phyloP scores from a whole-genome alignment of 768 basidiomycete species.

The Coprinellus aureogranulatus region DNA sequence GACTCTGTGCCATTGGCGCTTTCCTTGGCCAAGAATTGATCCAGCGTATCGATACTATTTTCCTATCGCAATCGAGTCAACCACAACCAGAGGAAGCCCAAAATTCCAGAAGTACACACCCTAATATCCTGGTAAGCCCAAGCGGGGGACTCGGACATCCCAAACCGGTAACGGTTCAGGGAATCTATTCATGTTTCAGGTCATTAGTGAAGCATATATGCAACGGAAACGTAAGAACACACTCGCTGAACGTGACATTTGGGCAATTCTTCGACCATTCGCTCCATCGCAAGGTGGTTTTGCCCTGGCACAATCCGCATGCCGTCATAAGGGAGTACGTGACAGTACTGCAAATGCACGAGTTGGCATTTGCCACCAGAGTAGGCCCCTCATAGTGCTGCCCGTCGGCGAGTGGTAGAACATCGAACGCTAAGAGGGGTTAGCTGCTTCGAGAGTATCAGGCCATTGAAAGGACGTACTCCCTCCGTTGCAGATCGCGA shows the following conservation, averaged over 20 bases:
- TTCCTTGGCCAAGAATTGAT: constrained; percentile 35
- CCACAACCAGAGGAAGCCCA: no score
- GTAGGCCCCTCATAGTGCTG: constrained; percentile 41
- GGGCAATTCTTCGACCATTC: constrained; percentile 50
- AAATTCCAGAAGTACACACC: no score
- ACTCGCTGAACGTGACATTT: constrained; percentile 28
- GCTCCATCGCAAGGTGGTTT: constrained; percentile 42
- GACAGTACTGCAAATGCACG: constrained; percentile 56
- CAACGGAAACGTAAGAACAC: no score
- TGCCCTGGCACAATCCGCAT: constrained; percentile 55
- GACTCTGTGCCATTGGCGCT: constrained; percentile 43
- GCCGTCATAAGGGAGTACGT: constrained; percentile 56
- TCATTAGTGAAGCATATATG: no score
- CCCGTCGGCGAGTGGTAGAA: constrained; percentile 27
- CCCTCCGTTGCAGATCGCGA: constrained; percentile 40
- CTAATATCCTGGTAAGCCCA: constrained; percentile 63
- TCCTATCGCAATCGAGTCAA: no score
- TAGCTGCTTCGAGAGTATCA: neutral
- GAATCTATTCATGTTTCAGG: no score
- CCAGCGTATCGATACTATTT: constrained; percentile 39
- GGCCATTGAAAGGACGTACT: constrained; percentile 26
- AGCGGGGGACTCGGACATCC: constrained; percentile 49
- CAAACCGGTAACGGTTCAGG: constrained; percentile 46
- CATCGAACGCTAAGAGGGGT: constrained; percentile 28
- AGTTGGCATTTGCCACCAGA: constrained; percentile 29